Base-by-base conservation (phyloP, 2,329 filamentous ascomycete genomes). In the Colletotrichum lentis region DNA sequence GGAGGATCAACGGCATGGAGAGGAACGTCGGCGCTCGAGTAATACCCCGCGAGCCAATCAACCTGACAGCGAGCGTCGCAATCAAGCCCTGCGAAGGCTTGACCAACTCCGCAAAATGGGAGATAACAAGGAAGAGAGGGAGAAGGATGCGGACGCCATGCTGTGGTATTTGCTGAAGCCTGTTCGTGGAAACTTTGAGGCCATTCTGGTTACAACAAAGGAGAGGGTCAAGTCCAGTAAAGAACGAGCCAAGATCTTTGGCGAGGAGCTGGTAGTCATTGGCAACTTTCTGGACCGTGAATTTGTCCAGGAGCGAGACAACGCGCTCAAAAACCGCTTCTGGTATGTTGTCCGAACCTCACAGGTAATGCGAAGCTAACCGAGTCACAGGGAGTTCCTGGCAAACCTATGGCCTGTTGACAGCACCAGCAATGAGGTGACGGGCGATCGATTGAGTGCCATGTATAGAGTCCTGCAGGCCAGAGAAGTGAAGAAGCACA, bases 171-270 rank as follows among this genome's bases (percentile, higher is more conserved):
- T 85, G 44, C 76, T 90, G 67, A 85, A 86, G 68, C 87, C 88
- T 16, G 86, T 91, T 35, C 83, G 83, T 56, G 83, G 86, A 68
- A 88, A 87, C 69, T 84, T 91, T 58, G 83, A 85, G 70, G 82
- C 81, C 35, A 86, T 91, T 62, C 81, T 86, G 62, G 85, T 83
- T 59, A 88, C 88, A 4, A 90, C 86, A 2, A 86, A 86, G 71
- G 87, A 88, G 71, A 85, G 85, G 57, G 86, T 89, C 69, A 87
- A 87, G 62, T 87, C 85, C 35, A 86, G 86, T 73, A 88, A 89
- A 71, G 84, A 86, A 60, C 84, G 89, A 52, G 85, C 89, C 24
- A 84, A 82, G 73, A 84, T 89, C 50, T 85, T 90, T 74, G 89
- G 88, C 72, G 80, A 81, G 35, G 86, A 90, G 73, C 78, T 91